Base-by-base conservation (phyloP, 2,329 filamentous ascomycete species). In the Macrophomina tecta region DNA sequence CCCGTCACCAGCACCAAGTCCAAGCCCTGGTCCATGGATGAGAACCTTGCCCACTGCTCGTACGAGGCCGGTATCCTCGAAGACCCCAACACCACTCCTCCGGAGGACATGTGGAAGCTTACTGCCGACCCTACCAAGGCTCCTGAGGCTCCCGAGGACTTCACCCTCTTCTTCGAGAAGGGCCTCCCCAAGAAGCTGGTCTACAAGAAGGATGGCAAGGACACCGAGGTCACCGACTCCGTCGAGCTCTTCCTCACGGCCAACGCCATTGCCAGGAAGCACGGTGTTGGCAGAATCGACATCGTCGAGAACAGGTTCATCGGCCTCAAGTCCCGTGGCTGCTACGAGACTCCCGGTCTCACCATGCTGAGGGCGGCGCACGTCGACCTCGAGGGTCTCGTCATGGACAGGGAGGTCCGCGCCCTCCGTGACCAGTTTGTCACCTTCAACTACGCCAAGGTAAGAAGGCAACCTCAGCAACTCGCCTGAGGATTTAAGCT, bases 281-380 rank as follows among this genome's bases (percentile, higher is more conserved):
- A 93, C 81, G 92, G 92, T 77, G 87, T 94, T 71, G 92, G 91
- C 73, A 85, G 92, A 74, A 90, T 94, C 71, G 91, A 94, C 79
- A 94, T 94, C 75, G 91, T 94, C 69, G 91, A 93, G 78, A 91
- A 91, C 82, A 86, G 91, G 64, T 92, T 90, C 83, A 90, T 92
- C 75, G 91, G 91, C 70, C 84, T 94, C 73, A 94, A 94, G 84
- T 89, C 86, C 72, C 88, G 91, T 74, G 91, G 91, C 73, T 94
- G 91, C 84, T 94, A 94, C 83, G 91, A 94, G 69, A 80, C 79
- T 49, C 79, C 74, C 55, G 77, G 75, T 72, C 78, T 79, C 74
- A 79, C 76, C 36, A 76, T 79, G 69, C 84, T 88, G 51, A 83
- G 86, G 66, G 77, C 81, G 61, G 86, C 86, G 2, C 86, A 88